Evolutionary conservation across 176 grass and related monocot species (phyloP), one percentile per base, ranked within the genome.

Genomic region (Cenchrus purpureus): DNA sequence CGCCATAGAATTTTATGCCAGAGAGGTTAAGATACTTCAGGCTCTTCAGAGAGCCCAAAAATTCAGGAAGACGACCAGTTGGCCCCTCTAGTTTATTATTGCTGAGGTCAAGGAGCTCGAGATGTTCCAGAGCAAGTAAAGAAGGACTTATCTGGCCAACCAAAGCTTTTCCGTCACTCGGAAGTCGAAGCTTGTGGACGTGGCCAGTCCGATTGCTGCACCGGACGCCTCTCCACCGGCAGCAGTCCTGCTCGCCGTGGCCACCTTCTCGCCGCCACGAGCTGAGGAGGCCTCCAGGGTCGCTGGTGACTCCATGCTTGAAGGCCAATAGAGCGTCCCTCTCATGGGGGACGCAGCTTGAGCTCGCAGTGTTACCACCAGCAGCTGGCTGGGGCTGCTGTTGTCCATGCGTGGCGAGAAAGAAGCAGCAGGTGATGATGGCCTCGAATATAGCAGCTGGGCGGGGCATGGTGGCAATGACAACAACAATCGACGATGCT

Each of bases 151-250:
- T 73, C 70, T 73, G 4, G 12, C 70, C 70, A n/a, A 14, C 2
- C 51, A 56, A 0, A 16, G 2, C 7, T 16, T 3, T n/a, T 20
- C 11, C 10, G 16, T 44, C 20, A 6, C 19, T 69, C 7, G 56
- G 32, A 37, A 91, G 74, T 2, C 13, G 60, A 42, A 91, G 81
- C 63, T 20, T 3, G 20, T 54, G 0, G 37, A 85, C 64, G 37
- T 83, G 63, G 17, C 69, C 80, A 0, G 81, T 91, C 13, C 10
- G 45, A 68, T 71, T 70, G 61, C 65, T 60, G 62, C 89, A 91
- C 13, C 3, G 5, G 20, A 91, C 77, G 34, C 89, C 89, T 0
- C 51, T 52, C 85, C 85, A 91, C 0, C 68, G 59, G 79, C 84
- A 91, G 0, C 15, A 50, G 10, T 65, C 49, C 15, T 11, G 59